Conservation (phyloP, 106 monocot genomes). For the Dendrobium officinale region DNA sequence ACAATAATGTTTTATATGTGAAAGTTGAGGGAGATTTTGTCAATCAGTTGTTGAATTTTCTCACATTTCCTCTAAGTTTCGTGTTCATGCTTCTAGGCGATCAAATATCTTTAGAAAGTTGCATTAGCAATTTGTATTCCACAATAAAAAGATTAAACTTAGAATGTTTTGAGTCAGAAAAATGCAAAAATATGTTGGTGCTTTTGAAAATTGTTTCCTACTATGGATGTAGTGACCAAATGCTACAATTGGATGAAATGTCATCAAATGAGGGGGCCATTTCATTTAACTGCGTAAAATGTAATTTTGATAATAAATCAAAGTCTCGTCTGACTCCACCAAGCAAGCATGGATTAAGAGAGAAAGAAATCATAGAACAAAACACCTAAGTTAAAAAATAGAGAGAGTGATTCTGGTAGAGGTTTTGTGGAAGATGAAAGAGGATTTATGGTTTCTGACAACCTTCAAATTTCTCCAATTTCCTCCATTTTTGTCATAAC, state of each 20-base stretch:
- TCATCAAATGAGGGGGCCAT: too few relatives aligned
- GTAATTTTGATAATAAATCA: neutral
- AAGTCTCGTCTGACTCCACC: neutral
- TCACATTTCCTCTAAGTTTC: neutral
- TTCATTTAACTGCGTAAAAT: neutral
- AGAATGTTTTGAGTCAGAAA: neutral
- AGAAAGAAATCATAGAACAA: neutral
- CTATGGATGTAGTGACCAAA: neutral
- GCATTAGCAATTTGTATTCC: neutral
- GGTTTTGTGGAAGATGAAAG: too few relatives aligned
- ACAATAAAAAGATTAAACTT: neutral
- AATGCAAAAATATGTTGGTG: neutral
- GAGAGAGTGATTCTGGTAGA: too few relatives aligned
- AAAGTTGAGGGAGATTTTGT: neutral
- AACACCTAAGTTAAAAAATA: neutral
- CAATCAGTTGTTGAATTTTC: neutral
- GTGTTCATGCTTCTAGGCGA: neutral
- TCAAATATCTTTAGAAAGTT: neutral
- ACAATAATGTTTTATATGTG: neutral
- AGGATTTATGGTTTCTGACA: neutral
- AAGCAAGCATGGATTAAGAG: neutral
- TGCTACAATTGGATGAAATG: neutral
- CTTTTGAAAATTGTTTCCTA: neutral
- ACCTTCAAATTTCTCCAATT: neutral
- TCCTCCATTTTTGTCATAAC: neutral